Evolutionary conservation across 2,329 filamentous ascomycete species (phyloP).

Genomic region (Ceratocystis harringtonii): DNA sequence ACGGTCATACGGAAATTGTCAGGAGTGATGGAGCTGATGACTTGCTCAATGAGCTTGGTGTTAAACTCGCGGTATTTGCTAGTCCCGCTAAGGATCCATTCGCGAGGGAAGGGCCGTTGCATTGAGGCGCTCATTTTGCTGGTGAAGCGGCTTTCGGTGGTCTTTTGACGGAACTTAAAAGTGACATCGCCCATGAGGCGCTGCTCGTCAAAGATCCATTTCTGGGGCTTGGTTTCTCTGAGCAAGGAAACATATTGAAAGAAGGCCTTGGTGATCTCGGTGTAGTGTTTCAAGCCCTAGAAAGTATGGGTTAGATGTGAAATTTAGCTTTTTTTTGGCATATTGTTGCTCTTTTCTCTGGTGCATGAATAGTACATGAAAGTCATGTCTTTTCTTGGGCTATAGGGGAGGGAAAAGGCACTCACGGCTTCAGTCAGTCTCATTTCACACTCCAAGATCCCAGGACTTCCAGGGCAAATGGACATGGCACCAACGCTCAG

Average conservation of each 20-base stretch:
- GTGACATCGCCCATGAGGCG: constrained; percentile 82
- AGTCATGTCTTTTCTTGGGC: neutral
- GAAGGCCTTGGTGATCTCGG: constrained; percentile 65
- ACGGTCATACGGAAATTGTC: constrained; percentile 83
- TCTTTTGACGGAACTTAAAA: constrained; percentile 91
- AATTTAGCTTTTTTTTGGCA: no score
- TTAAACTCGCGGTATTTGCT: constrained; percentile 68
- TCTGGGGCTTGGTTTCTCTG: constrained; percentile 60
- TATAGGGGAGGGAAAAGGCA: neutral
- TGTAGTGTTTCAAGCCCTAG: constrained; percentile 59
- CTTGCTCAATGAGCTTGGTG: constrained; percentile 56
- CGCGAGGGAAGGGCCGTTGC: constrained; percentile 77
- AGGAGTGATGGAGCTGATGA: constrained; percentile 57
- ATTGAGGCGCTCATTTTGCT: constrained; percentile 74
- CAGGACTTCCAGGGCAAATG: constrained; percentile 61
- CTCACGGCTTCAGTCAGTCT: constrained; percentile 66
- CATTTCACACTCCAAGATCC: constrained; percentile 65
- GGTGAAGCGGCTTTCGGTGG: constrained; percentile 74
- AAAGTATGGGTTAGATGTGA: constrained; percentile 17
- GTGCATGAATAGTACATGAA: neutral
- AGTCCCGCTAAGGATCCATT: constrained; percentile 73
- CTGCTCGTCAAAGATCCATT: constrained; percentile 92
- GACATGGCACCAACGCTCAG: constrained; percentile 62
- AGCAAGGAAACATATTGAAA: constrained; percentile 89
- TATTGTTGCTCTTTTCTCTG: neutral